phyloP scores from a whole-genome alignment of 306 rosid genomes.

The Rosa rugosa region DNA sequence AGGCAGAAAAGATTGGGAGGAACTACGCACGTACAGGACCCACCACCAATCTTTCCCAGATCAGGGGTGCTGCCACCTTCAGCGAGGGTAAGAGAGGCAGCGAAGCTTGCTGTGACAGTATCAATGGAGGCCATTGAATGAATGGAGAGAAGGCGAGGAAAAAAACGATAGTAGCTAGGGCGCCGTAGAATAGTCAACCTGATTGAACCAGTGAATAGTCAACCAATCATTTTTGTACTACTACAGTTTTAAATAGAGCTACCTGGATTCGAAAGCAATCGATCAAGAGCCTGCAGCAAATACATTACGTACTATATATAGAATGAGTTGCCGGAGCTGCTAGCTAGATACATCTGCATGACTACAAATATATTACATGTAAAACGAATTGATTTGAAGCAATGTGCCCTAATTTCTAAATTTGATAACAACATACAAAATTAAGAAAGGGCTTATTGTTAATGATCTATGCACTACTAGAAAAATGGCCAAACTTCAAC shows the following conservation, averaged over 20 bases:
- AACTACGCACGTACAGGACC: too few species aligned
- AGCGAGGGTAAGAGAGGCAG: too few species aligned
- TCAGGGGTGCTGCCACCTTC: too few species aligned
- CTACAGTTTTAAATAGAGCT: background rate
- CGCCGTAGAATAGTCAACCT: background rate
- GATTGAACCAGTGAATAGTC: background rate
- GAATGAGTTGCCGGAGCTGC: background rate
- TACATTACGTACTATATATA: background rate
- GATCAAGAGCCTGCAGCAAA: background rate
- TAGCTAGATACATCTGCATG: background rate
- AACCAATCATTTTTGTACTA: background rate
- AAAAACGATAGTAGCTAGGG: too few species aligned
- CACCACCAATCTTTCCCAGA: too few species aligned
- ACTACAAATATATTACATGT: background rate
- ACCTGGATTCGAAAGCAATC: background rate
- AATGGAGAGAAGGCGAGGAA: too few species aligned
- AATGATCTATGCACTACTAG: background rate
- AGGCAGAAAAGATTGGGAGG: too few species aligned
- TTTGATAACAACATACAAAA: slow-evolving; percentile 1
- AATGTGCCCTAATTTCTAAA: background rate
- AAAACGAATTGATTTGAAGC: background rate
- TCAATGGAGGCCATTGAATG: too few species aligned
- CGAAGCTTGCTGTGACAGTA: too few species aligned
- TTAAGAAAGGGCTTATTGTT: background rate
- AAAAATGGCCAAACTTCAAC: too few species aligned